Percentiles rank a stretch among this genome's conserved stretches.
Conservation (phyloP, 2,329 filamentous ascomycete species). For the Bipolaris bicolor region DNA sequence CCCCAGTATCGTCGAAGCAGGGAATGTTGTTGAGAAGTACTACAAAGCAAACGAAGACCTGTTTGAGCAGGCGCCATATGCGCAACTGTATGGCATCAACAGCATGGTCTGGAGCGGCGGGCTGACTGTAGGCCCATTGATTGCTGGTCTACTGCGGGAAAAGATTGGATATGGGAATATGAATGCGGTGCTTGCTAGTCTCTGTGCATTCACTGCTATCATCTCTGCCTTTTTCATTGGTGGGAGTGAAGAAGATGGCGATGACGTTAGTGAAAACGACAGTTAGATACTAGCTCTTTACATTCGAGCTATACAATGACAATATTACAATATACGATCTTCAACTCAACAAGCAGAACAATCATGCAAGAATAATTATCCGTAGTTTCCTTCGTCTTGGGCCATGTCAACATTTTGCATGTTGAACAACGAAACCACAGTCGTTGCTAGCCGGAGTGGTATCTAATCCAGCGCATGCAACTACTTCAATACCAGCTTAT, state of each 20-base stretch:
- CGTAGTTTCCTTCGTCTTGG: too few species aligned
- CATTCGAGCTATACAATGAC: background rate
- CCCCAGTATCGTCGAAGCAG: constrained; percentile 63
- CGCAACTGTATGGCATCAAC: constrained; percentile 69
- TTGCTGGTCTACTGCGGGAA: constrained; percentile 60
- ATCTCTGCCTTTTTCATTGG: constrained; percentile 57
- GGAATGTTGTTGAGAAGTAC: constrained; percentile 61
- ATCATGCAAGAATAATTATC: too few species aligned
- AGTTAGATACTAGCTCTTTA: background rate
- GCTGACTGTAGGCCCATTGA: constrained; percentile 64
- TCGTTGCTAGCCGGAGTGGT: too few species aligned
- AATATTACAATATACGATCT: background rate
- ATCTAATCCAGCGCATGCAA: too few species aligned
- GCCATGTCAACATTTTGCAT: too few species aligned
- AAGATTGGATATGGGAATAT: constrained; percentile 64
- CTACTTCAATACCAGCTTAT: too few species aligned
- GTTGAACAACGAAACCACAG: too few species aligned
- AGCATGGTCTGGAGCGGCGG: constrained; percentile 68
- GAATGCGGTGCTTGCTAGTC: constrained; percentile 58
- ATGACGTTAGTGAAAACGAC: background rate
- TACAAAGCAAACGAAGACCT: constrained; percentile 61
- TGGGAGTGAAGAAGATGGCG: constrained; percentile 1
- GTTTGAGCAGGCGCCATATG: constrained; percentile 66
- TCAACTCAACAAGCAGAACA: too few species aligned
- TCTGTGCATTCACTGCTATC: constrained; percentile 54